Evolutionary conservation across 306 rosid species (phyloP), one percentile per base, ranked within the genome.

Genomic region (Datisca glomerata): DNA sequence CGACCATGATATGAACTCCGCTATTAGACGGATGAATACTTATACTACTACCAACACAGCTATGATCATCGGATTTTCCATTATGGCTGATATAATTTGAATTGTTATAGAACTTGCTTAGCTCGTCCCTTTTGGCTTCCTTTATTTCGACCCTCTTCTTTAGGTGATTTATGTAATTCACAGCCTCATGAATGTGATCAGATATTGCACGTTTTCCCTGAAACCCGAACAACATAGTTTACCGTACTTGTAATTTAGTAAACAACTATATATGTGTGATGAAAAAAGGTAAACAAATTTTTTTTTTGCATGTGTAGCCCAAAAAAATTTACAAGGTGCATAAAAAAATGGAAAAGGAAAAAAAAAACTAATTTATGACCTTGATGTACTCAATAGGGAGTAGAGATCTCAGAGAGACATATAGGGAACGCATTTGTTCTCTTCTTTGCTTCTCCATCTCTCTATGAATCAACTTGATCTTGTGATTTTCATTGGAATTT

Each of bases 181-280:
- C 78, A 24, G 93, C 83, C 72, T 60, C 83, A 5, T 63, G 60
- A 44, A 78, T 47, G 49, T 72, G 78, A 49, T 85, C 89, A 1
- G 78, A 63, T 47, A 56, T 45, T 12, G 93, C 71, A 48, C 93
- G 93, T 53, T 75, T 85, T 56, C 93, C 96, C 96, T 85, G 33
- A 32, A 24, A 54, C 47, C 18, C 44, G 55, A 45, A 20, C 8
- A 45, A 4, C n/a, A n/a, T 4, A n/a, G n/a, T n/a, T n/a, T n/a
- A n/a, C n/a, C n/a, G n/a, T n/a, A n/a, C n/a, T n/a, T n/a, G n/a
- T n/a, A n/a, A n/a, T n/a, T n/a, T n/a, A n/a, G n/a, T n/a, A n/a
- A n/a, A n/a, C n/a, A n/a, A n/a, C n/a, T 7, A 38, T 2, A 8
- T 8, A 8, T 0, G n/a, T 51, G 22, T 56, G 68, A 68, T 57